These are phyloP conservation scores for Carpinus viminea DNA, from an alignment of 306 rosid species.

Conservation along the genomic window DNA sequence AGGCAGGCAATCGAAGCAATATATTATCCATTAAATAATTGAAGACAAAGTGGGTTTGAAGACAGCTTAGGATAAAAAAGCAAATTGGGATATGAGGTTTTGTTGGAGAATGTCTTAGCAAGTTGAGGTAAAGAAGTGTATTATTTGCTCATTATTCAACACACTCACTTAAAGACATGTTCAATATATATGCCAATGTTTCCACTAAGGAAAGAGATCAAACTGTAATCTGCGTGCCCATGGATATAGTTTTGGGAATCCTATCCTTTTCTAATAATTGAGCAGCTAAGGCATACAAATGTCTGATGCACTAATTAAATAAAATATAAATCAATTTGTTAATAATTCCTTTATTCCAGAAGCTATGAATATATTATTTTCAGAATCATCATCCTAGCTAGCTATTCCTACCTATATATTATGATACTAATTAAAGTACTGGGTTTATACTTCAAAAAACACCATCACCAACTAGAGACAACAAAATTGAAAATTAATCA, in stretches of 20 bases:
- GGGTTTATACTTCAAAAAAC: not conserved
- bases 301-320: not conserved
- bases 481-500: not conserved
- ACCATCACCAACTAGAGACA: not conserved
- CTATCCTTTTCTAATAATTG: conserved; percentile 36
- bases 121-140: conserved; percentile 34
- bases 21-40: conserved; percentile 23
- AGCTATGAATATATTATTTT: not conserved
- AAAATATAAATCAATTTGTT: conserved; percentile 4
- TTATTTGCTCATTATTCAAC: conserved; percentile 32
- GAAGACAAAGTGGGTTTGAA: conserved; percentile 27
- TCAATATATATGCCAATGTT: conserved; percentile 28
- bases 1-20: conserved; percentile 1
- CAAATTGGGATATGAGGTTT: conserved; percentile 22
- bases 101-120: conserved; percentile 36
- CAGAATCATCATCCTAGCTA: conserved; percentile 8
- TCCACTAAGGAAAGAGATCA: conserved; percentile 12
- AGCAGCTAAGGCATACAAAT: conserved; percentile 15
- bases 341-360: conserved; percentile 18
- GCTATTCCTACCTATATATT: not conserved
- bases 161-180: conserved; percentile 24
- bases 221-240: conserved; percentile 22
- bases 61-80: conserved; percentile 6
- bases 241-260: conserved; percentile 43
- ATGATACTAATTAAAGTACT: not conserved